Evolutionary conservation across 441 rosid genomes (phyloP).

Genomic region (Sinapis alba): DNA sequence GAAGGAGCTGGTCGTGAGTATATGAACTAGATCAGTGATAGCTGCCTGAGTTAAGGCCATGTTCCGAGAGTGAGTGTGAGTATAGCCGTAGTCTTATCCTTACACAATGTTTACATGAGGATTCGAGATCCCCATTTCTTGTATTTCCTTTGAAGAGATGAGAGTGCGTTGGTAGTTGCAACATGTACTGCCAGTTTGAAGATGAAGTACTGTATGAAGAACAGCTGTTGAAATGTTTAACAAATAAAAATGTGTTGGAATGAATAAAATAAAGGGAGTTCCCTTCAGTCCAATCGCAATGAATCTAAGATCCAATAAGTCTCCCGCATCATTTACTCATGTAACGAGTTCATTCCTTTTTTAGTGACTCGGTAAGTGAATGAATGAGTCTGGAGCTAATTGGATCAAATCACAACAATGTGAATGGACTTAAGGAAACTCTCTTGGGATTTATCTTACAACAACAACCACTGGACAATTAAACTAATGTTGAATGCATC

Average conservation of each 20-base stretch:
- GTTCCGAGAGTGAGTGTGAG: neutral
- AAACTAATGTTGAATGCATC: neutral
- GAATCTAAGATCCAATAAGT: slow-evolving; percentile 13
- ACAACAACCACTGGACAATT: neutral
- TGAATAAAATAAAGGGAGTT: neutral
- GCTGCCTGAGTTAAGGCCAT: neutral
- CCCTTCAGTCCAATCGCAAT: slow-evolving; percentile 19
- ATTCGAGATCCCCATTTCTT: neutral
- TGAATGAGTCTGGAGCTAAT: slow-evolving; percentile 7
- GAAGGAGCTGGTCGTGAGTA: neutral
- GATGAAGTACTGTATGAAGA: neutral
- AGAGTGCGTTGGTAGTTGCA: neutral
- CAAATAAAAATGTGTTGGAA: neutral
- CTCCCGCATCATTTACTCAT: neutral
- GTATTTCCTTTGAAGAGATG: neutral
- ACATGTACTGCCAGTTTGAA: neutral
- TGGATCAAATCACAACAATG: slow-evolving; percentile 7
- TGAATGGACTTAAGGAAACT: slow-evolving; percentile 16
- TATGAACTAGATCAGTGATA: neutral
- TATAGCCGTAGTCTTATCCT: neutral
- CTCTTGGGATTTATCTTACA: neutral
- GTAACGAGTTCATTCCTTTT: neutral
- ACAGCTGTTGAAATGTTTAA: neutral
- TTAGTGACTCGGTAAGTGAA: slow-evolving; percentile 3
- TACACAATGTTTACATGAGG: neutral